Evolutionary conservation across 176 grass and related monocot genomes (phyloP), one percentile per base, ranked within the genome.

Genomic region (Oryza punctata): DNA sequence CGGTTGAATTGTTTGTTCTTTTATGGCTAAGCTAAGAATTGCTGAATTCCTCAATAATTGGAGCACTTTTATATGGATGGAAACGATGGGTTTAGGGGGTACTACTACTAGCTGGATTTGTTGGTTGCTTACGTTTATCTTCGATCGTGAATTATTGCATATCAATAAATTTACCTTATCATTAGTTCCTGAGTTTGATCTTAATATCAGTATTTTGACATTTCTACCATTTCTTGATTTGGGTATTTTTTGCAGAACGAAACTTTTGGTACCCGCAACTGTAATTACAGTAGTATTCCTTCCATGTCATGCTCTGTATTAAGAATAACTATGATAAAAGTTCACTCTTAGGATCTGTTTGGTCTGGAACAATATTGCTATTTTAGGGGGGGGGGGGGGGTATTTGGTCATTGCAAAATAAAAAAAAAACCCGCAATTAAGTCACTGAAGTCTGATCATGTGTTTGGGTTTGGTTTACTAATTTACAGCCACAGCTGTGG

Each of bases 61-160:
- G 29, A 0, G 6, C 19, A 44, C 29, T 43, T 85, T 67, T 70
- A 70, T 40, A 85, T 67, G 77, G 30, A 52, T 80, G 38, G 68
- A 59, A 33, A 33, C 60, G 28, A 28, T 33, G 40, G 4, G 65
- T 76, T 70, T 54, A 14, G 24, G 40, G 57, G 82, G n/a, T n/a
- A n/a, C n/a, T n/a, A n/a, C n/a, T 37, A 71, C 70, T 65, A 65
- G 52, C 65, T 71, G 24, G 79, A 77, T 71, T 66, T 85, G 57
- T 81, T 85, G 41, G 10, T 16, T 59, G 1, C 71, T 81, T 78
- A 50, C 65, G 14, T 44, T 85, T 65, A 43, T 76, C 18, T 57
- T 77, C 70, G 27, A 45, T 33, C 72, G 43, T 6, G 13, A 81
- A 54, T 65, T 37, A 12, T 81, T 65, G 54, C 30, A 43, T 19